Base-by-base conservation (phyloP, 177 flowering plant genomes). In the Vitis hybrid region DNA sequence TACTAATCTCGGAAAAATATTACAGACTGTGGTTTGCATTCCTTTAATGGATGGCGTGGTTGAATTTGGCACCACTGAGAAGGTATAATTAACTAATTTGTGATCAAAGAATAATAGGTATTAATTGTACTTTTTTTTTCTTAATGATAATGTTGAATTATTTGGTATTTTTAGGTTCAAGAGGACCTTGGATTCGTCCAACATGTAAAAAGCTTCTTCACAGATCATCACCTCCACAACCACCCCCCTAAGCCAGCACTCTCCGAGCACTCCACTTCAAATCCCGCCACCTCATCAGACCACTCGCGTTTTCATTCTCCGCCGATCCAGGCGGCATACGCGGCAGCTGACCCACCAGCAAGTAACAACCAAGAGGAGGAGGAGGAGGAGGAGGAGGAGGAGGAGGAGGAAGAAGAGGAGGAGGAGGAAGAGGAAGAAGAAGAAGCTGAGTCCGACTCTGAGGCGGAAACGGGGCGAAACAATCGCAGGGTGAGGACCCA, bases 201-300 rank as follows among this genome's bases (percentile, higher is more conserved):
- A 60, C 91, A 83, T 15, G 77, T 88, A 0, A 91, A 87, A 70
- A 77, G 75, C 68, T 87, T 88, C 81, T 95, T 95, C 85, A 60
- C 22, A 1, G 89, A 86, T 18, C 72, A 76, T 60, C 83, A 78
- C 48, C 84, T 77, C 65, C 76, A 69, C 18, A 76, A 56, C 52
- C 78, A 69, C 0, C 78, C 79, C 2, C 91, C 93, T n/a, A 90
- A 86, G 49, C 99, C 98, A 0, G 94, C 96, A n/a, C 87, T 86
- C 57, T 95, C 99, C 39, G 98, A 88, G 66, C 94, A 91, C 78
- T 95, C 99, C 22, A 90, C 97, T 7, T 93, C 97, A 48, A 90
- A 90, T 66, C 97, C 90, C 1, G 73, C 85, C 39, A 33, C 82
- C 16, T 81, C 89, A 1, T 79, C 92, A 10, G 78, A 70, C 64